Base-by-base conservation (phyloP, 352 stramenopile species). In the Globisporangium rhizosaccharum region DNA sequence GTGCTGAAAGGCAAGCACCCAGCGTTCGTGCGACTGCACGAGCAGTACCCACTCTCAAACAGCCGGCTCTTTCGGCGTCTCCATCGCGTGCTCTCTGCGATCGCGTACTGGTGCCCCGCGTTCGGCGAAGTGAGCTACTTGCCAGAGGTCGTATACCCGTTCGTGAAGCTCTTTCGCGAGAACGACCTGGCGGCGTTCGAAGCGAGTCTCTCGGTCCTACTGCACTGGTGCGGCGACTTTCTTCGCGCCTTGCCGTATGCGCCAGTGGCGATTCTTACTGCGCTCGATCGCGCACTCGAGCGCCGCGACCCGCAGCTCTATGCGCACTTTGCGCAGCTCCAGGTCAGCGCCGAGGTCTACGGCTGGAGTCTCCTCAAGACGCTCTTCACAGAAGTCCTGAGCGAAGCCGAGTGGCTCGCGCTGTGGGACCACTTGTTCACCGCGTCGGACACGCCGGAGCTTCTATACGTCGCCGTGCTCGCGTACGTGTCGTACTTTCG, bases 141-240 rank as follows among this genome's bases (percentile, higher is more conserved):
- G 17, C 85, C 90, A 20, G 80, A 80, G 17, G 30, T 95, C 18
- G 87, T 92, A 44, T 97, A 95, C 65, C 88, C 90, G 20, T 96
- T 97, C 59, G 70, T 96, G 53, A 90, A 91, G 51, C 75, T 94
- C 14, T 95, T 92, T 54, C 74, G 71, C 0, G 75, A 89, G 42
- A 94, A 97, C 51, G 89, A 96, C 30, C 59, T 97, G 23, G 87
- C 85, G 10, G 89, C 88, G 23, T 98, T 97, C 61, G 91, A 98
- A 78, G 75, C 85, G 18, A 85, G 85, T 36, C 44, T 96, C 44
- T 81, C 75, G 25, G 70, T 98, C 7, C 59, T 98, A n/a, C 71
- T 96, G 17, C 79, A 96, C 51, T 96, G 82, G 79, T 92, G 86
- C 49, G 65, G 71, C 1, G 75, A 84, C 53, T 96, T 92, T 45